A percentile compares a stretch with the other conserved stretches of the same genome.
Evolutionary conservation across 164 flowering plant species (phyloP).

Genomic region (Aristolochia fimbriata): DNA sequence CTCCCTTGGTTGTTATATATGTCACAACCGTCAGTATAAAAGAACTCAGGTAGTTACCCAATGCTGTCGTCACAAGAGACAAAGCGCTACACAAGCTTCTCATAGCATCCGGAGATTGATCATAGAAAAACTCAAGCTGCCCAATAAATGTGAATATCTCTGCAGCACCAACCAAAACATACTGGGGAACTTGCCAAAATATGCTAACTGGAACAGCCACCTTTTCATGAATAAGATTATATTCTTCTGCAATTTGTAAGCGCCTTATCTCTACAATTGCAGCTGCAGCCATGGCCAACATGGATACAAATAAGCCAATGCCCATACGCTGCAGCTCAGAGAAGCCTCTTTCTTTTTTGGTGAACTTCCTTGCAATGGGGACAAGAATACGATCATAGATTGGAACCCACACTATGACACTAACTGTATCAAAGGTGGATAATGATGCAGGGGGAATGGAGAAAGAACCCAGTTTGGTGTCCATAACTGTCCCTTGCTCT

Average conservation of each 20-base stretch:
- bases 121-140: conserved; percentile 72
- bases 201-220: conserved; percentile 53
- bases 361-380: conserved; percentile 62
- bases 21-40: conserved; percentile 52
- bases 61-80: conserved; percentile 38
- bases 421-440: conserved; percentile 66
- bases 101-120: conserved; percentile 78
- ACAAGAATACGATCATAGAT: conserved; percentile 62
- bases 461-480: conserved; percentile 68
- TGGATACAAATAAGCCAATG: conserved; percentile 67
- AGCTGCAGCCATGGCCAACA: conserved; percentile 66
- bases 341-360: conserved; percentile 73
- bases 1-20: conserved; percentile 37
- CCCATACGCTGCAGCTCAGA: conserved; percentile 83
- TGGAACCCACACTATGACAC: conserved; percentile 85
- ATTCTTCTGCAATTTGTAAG: conserved; percentile 39
- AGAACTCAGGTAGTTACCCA: conserved; percentile 64
- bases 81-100: conserved; percentile 62
- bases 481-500: conserved; percentile 75
- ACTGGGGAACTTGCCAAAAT: conserved; percentile 76
- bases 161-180: conserved; percentile 59
- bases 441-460: conserved; percentile 80
- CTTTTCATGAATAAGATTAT: conserved; percentile 29
- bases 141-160: conserved; percentile 61
- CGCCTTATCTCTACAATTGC: conserved; percentile 68